These are phyloP conservation scores for Carex scoparia DNA, from an alignment of 176 grass and related monocot genomes.

Conservation along the genomic window DNA sequence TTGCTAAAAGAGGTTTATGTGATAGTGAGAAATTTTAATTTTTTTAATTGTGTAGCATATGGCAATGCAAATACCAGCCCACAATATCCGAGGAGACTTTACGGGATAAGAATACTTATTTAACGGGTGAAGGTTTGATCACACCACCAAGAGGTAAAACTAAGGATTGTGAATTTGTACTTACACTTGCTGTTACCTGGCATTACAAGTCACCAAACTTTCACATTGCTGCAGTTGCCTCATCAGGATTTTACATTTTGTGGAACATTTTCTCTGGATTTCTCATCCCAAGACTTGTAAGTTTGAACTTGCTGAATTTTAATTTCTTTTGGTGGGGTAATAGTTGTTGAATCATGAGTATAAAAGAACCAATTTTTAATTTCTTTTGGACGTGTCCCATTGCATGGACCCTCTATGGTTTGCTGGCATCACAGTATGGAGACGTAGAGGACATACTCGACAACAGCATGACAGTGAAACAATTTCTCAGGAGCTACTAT, in stretches of 20 bases:
- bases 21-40: background rate
- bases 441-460: conserved; percentile 26
- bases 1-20: background rate
- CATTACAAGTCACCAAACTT: background rate
- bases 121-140: conserved; percentile 32
- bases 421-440: conserved; percentile 62
- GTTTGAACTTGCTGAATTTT: too few species aligned
- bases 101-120: conserved; percentile 44
- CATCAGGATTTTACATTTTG: background rate
- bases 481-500: conserved; percentile 50
- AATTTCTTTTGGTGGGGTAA: too few species aligned
- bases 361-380: too few species aligned
- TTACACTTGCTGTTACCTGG: background rate
- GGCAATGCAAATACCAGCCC: conserved; percentile 40
- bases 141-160: background rate
- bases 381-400: conserved; percentile 30
- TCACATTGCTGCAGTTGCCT: background rate
- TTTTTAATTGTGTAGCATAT: conserved; percentile 27
- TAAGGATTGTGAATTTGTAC: background rate
- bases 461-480: conserved; percentile 1
- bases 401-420: conserved; percentile 69
- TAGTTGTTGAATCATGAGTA: too few species aligned
- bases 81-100: conserved; percentile 46
- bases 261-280: background rate
- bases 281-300: too few species aligned